Conservation (phyloP, 139 green algal species). For the Haematococcus lacustris region DNA sequence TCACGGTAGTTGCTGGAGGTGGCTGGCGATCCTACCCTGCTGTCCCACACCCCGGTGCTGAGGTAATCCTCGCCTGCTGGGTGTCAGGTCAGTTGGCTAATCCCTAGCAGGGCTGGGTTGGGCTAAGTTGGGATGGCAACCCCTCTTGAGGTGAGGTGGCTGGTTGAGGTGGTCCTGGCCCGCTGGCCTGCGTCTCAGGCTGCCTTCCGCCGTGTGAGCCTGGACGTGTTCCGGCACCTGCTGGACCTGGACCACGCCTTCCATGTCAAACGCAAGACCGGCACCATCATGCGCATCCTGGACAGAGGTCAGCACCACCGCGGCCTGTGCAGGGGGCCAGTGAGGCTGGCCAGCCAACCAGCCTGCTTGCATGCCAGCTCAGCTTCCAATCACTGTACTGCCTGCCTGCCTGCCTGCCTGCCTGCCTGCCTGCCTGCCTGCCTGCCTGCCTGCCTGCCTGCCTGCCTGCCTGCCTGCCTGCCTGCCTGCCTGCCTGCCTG, state of each 20-base stretch:
- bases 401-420: not conserved
- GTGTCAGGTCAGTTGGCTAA: no score
- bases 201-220: constrained; percentile 29
- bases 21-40: not conserved
- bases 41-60: no score
- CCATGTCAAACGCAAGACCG: constrained; percentile 82
- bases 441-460: no score
- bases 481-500: no score
- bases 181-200: not conserved
- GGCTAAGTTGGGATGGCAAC: not conserved
- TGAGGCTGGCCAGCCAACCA: not conserved
- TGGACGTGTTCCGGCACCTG: constrained; percentile 74
- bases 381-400: not conserved
- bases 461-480: no score
- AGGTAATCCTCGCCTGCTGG: no score
- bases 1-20: not conserved
- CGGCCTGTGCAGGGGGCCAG: not conserved
- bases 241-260: constrained; percentile 73
- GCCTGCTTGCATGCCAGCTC: not conserved
- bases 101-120: not conserved
- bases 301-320: constrained; percentile 48
- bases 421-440: no score
- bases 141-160: not conserved
- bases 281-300: constrained; percentile 71
- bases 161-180: not conserved